Percentiles rank a stretch among this genome's conserved stretches.
These are phyloP conservation scores for Spizellomyces sp. DNA, from an alignment of 192 early-diverging fungal species.

Conservation along the genomic window DNA sequence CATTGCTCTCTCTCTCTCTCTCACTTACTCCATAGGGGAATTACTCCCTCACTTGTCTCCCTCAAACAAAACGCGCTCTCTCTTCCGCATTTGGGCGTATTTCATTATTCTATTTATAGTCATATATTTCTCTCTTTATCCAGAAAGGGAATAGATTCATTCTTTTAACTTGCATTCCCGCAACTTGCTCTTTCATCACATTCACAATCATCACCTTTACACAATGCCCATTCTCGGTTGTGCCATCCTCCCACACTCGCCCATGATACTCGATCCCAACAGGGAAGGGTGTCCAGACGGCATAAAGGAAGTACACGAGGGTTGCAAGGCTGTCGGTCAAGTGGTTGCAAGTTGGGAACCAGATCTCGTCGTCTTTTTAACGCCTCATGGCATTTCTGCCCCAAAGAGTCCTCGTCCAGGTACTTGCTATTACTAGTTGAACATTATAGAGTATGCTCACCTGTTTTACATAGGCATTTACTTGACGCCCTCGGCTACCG, in stretches of 20 bases:
- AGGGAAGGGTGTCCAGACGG: constrained; percentile 20
- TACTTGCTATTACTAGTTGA: not conserved
- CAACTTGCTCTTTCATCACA: not conserved
- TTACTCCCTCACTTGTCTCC: too few species aligned
- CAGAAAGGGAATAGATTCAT: not conserved
- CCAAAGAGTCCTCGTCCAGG: constrained; percentile 30
- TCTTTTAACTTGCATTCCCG: not conserved
- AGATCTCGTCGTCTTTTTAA: constrained; percentile 22
- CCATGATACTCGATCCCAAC: constrained; percentile 22
- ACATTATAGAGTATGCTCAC: not conserved
- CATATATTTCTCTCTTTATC: too few species aligned
- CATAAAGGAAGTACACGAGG: constrained; percentile 23
- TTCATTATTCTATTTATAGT: too few species aligned
- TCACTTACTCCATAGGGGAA: too few species aligned
- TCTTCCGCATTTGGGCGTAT: too few species aligned
- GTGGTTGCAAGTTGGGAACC: constrained; percentile 25
- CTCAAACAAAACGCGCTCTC: too few species aligned
- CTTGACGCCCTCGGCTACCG: constrained; percentile 30
- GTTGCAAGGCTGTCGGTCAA: constrained; percentile 29
- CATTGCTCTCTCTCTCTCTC: too few species aligned
- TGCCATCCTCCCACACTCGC: constrained; percentile 24
- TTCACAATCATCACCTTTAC: not conserved
- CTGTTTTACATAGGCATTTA: too few species aligned
- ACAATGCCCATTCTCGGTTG: constrained; percentile 27
- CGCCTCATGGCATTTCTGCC: constrained; percentile 31